Base-by-base conservation (phyloP, 192 early-diverging fungal genomes). In the Pilobolus umbonatus region DNA sequence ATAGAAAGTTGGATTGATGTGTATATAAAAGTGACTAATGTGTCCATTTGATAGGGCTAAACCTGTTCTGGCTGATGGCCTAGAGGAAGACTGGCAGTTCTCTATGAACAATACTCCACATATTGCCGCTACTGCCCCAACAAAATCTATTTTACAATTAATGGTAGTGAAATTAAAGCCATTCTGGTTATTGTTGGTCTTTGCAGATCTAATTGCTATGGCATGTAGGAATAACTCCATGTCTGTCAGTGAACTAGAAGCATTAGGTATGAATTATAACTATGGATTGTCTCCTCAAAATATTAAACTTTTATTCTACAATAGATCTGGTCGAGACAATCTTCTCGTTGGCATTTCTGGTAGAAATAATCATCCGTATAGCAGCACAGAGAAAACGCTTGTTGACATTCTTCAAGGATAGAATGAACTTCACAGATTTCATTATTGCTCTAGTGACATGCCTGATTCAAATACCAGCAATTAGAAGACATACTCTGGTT, bases 161-260 rank as follows among this genome's bases (percentile, higher is more conserved):
- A 51, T 70, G 24, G 64, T 77, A 22, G 54, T 64, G 14, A 40
- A 47, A 10, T 52, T 48, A 12, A 36, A 62, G 14, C 68, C 69
- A 28, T 29, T 80, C 5, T 80, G 76, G 76, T 57, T 80, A 1
- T 0, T 69, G 8, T 53, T 70, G 1, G 69, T 83, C 14, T 58
- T 75, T n/a, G 72, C 47, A 3, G 79, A 83, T 38, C 61, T 83
- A 21, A 57, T 80, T 12, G 65, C 78, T 21, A 77, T 79, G 67
- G 74, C 67, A n/a, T 34, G 68, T 25, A 75, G 74, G 42, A 61
- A 52, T 34, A 65, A 72, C 24, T 47, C 44, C 36, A 65, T 73
- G 31, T 40, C 67, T 8, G 21, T 42, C 0, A 49, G 60, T 1
- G 49, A 28, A 26, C 14, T 77, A 10, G 31, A 22, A 15, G 30